Conservation (phyloP, 2,329 filamentous ascomycete genomes). For the Decorospora gaudefroyi region DNA sequence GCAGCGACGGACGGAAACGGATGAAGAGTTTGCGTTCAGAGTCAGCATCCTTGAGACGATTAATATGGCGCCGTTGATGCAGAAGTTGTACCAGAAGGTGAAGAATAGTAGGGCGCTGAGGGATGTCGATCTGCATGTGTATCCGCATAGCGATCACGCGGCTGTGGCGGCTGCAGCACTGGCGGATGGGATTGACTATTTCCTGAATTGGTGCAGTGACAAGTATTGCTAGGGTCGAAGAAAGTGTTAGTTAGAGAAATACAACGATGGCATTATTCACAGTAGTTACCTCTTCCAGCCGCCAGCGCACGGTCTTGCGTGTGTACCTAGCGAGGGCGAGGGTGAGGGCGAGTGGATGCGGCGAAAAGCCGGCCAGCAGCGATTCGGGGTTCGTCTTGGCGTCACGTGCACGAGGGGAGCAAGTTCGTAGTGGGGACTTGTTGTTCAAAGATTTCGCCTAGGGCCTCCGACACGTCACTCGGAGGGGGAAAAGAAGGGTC, state of each 20-base stretch:
- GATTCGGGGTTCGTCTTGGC: no score
- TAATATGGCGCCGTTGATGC: constrained; percentile 22
- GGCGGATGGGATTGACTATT: constrained; percentile 42
- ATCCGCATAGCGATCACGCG: constrained; percentile 41
- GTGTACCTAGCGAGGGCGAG: no score
- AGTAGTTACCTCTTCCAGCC: no score
- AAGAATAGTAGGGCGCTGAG: constrained; percentile 29
- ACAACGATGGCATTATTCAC: no score
- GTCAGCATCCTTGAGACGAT: constrained; percentile 35
- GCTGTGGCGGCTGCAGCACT: constrained; percentile 36
- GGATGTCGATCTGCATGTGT: constrained; percentile 36
- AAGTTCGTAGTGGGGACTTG: no score
- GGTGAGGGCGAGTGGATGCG: constrained; percentile 7
- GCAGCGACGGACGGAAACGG: constrained; percentile 34
- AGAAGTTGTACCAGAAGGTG: constrained; percentile 31
- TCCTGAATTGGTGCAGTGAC: constrained; percentile 33
- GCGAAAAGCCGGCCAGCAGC: constrained; percentile 22
- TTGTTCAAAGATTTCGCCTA: constrained; percentile 37
- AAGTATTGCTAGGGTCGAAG: constrained; percentile 5
- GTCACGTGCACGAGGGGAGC: no score
- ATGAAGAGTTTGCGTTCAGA: constrained; percentile 33
- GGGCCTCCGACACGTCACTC: constrained; percentile 35
- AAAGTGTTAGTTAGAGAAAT: no score
- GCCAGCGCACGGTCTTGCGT: no score
- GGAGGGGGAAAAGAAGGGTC: constrained; percentile 19